Percentiles rank a stretch among this genome's conserved stretches.
phyloP scores from a whole-genome alignment of 2,329 filamentous ascomycete genomes.

The Colletotrichum plurivorum region DNA sequence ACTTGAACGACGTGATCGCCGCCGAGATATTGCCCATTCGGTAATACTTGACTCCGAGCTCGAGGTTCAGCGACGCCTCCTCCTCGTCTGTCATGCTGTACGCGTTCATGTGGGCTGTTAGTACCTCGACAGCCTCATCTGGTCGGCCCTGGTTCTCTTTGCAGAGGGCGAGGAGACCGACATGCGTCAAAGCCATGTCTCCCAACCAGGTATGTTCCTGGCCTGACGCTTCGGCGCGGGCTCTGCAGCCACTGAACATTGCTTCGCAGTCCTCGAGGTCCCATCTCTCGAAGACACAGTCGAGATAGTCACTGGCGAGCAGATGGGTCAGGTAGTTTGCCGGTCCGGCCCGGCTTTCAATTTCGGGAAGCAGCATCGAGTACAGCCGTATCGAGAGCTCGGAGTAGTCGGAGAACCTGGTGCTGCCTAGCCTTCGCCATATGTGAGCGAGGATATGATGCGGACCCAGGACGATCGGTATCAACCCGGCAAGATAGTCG shows the following conservation, averaged over 20 bases:
- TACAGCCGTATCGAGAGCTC: conserved; percentile 51
- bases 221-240: conserved; percentile 48
- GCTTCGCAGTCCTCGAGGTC: conserved; percentile 46
- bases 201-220: conserved; percentile 49
- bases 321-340: conserved; percentile 52
- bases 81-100: conserved; percentile 50
- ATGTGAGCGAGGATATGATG: conserved; percentile 49
- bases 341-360: conserved; percentile 49
- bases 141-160: conserved; percentile 48
- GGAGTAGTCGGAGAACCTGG: conserved; percentile 51
- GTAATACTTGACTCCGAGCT: conserved; percentile 51
- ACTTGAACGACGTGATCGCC: conserved; percentile 48
- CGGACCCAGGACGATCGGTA: conserved; percentile 49
- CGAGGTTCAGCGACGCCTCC: conserved; percentile 49
- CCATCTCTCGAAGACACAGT: conserved; percentile 48
- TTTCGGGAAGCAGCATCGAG: conserved; percentile 47
- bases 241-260: conserved; percentile 47
- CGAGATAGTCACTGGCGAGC: conserved; percentile 52
- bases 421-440: conserved; percentile 49
- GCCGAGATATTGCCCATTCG: conserved; percentile 46
- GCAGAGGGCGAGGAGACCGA: conserved; percentile 47
- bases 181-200: conserved; percentile 50
- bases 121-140: conserved; percentile 48
- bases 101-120: conserved; percentile 46
- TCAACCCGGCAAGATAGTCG: conserved; percentile 48